Percentiles rank a stretch among this genome's conserved stretches.
Conservation (phyloP, 1,284 basidiomycete species). For the Heterobasidion occidentale region DNA sequence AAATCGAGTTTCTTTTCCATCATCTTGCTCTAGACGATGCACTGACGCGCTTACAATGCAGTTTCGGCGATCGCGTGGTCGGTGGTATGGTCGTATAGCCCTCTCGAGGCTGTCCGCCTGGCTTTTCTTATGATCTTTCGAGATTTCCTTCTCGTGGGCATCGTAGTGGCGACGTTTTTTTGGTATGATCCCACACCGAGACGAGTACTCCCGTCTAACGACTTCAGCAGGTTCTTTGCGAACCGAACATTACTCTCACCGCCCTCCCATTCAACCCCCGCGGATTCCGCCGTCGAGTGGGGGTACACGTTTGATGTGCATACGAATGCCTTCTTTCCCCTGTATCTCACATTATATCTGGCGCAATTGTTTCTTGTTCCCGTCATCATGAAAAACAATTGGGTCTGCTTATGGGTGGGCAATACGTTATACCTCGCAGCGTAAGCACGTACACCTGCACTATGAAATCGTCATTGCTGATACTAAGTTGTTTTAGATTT, state of each 20-base stretch:
- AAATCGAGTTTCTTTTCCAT: slow-evolving; percentile 16
- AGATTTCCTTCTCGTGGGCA: slow-evolving; percentile 77
- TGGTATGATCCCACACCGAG: slow-evolving; percentile 43
- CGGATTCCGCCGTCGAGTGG: slow-evolving; percentile 79
- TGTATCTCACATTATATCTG: slow-evolving; percentile 83
- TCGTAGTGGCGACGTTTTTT: slow-evolving; percentile 66
- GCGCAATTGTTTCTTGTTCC: slow-evolving; percentile 81
- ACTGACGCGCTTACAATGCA: slow-evolving; percentile 18
- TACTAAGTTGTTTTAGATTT: slow-evolving; percentile 37
- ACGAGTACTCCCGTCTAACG: not conserved
- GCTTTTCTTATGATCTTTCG: slow-evolving; percentile 79
- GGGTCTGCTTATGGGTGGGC: slow-evolving; percentile 89
- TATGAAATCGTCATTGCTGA: not conserved
- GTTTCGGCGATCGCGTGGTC: slow-evolving; percentile 81
- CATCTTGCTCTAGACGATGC: not conserved
- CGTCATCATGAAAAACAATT: slow-evolving; percentile 75
- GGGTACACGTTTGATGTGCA: slow-evolving; percentile 93
- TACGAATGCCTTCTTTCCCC: slow-evolving; percentile 91
- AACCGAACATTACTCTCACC: slow-evolving; percentile 68
- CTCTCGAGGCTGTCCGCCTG: slow-evolving; percentile 50
- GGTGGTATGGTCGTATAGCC: slow-evolving; percentile 66
- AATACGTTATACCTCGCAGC: slow-evolving; percentile 88
- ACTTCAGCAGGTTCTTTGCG: slow-evolving; percentile 51
- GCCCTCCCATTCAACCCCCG: slow-evolving; percentile 62
- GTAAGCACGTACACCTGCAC: slow-evolving; percentile 30